Conservation (phyloP, 2,329 filamentous ascomycete genomes). For the Calonectria crousiana region DNA sequence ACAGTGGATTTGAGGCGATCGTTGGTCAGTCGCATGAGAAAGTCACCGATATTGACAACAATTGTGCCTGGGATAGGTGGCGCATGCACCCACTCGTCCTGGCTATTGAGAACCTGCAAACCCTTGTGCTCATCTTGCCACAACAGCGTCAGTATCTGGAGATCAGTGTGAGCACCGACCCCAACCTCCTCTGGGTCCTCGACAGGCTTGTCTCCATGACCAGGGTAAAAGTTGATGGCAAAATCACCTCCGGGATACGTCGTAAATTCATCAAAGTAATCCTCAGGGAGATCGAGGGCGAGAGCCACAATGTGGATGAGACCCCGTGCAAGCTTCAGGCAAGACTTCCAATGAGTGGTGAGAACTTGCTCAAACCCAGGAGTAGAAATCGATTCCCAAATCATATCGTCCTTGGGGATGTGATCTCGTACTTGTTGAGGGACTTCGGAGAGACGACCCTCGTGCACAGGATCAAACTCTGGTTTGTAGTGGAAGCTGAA, state of each 20-base stretch:
- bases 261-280: constrained; percentile 61
- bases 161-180: constrained; percentile 45
- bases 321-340: constrained; percentile 62
- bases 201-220: neutral
- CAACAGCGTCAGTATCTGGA: constrained; percentile 50
- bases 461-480: neutral
- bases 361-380: constrained; percentile 58
- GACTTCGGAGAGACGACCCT: neutral
- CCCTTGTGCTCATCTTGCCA: constrained; percentile 54
- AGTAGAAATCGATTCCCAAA: neutral
- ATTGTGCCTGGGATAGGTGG: constrained; percentile 39
- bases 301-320: constrained; percentile 67
- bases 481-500: constrained; percentile 20
- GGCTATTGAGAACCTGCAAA: constrained; percentile 39
- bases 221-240: constrained; percentile 11
- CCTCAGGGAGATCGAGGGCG: constrained; percentile 64
- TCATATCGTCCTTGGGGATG: neutral
- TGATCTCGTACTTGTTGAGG: neutral
- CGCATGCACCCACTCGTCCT: constrained; percentile 40
- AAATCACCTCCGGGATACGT: constrained; percentile 19
- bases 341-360: constrained; percentile 60
- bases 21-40: constrained; percentile 42
- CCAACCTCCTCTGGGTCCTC: constrained; percentile 9
- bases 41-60: constrained; percentile 45
- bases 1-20: constrained; percentile 46